Base-by-base conservation (phyloP, 495 filamentous ascomycete species). In the Podospora fimiseda region DNA sequence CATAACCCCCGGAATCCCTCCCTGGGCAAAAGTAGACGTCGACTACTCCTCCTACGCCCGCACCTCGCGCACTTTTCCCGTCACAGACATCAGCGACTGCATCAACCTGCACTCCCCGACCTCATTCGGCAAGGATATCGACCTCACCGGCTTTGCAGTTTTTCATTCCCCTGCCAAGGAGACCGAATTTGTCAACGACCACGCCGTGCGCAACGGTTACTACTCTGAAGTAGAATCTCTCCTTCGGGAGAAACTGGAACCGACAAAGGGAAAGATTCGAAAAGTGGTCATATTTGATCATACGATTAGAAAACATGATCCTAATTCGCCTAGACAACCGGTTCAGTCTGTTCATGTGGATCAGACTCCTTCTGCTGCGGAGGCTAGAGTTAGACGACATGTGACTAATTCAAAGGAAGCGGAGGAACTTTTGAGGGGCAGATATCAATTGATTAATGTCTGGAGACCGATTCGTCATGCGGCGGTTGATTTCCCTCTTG, bases 261-360 rank as follows among this genome's bases (percentile, higher is more conserved):
- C 82, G 2, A 83, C 80, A 19, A 74, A 21, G 4, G 23, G 15
- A 8, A 56, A 51, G 27, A 43, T 80, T 18, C 74, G 83, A 24
- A 73, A 80, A 40, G 72, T 94, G 15, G 68, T 87, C 50, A 72
- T 95, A 51, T 95, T 95, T 74, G 90, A 95, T 73, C 88, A 95
- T 63, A 95, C 90, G 9, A 85, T 94, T 70, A 85, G 90, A 2
- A 74, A 80, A 16, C 70, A 76, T 9, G 68, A 63, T 9, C 70
- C 74, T 0, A 55, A 64, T 6, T 74, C 88, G 0, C 57, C 72
- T 1, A 75, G 89, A 1, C 72, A 70, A 16, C 90, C 90, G 0
- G 88, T 95, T 0, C 80, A 74, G 39, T 68, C 78, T 18, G 88
- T 86, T 0, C 90, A 95, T 68, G 87, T 92, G 47, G 90, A 95